Evolutionary conservation across 129 eudicot genomes (phyloP).

Genomic region (Flaveria brownii): DNA sequence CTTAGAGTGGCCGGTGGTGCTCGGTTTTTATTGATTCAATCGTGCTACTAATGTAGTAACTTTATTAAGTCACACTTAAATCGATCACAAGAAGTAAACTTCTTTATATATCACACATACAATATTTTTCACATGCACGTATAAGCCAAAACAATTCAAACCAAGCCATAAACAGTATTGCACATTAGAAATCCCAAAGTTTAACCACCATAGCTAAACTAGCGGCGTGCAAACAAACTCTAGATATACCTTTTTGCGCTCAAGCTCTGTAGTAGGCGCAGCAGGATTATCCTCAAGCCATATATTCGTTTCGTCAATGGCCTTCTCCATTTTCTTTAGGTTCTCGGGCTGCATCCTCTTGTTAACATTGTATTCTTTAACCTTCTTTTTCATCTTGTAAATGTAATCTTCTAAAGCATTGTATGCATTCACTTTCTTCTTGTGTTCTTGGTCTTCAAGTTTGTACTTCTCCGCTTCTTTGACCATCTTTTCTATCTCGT

Average conservation of each 20-base stretch:
- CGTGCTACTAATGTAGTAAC: not conserved
- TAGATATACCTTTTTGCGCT: not conserved
- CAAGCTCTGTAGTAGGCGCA: conserved; percentile 14
- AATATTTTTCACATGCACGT: not conserved
- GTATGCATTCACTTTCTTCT: conserved; percentile 9
- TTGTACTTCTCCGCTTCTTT: conserved; percentile 30
- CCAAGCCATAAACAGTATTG: not conserved
- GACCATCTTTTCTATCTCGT: conserved; percentile 23
- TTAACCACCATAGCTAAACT: not conserved
- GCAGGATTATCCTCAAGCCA: conserved; percentile 22
- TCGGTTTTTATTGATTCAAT: too few species aligned
- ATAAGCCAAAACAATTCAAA: not conserved
- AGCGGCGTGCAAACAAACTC: conserved; percentile 20
- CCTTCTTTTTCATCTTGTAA: conserved; percentile 23
- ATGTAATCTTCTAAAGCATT: conserved; percentile 19
- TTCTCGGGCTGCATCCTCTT: not conserved
- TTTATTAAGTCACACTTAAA: not conserved
- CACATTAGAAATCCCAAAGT: conserved; percentile 3
- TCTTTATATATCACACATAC: not conserved
- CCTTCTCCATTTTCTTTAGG: conserved; percentile 20
- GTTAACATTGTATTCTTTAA: not conserved
- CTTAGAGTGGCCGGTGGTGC: too few species aligned
- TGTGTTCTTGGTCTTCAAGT: conserved; percentile 14
- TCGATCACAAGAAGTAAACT: not conserved
- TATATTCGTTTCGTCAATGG: conserved; percentile 9